Evolutionary conservation across 768 basidiomycete species (phyloP), one percentile per base, ranked within the genome.

Genomic region (Mycena alexandri): DNA sequence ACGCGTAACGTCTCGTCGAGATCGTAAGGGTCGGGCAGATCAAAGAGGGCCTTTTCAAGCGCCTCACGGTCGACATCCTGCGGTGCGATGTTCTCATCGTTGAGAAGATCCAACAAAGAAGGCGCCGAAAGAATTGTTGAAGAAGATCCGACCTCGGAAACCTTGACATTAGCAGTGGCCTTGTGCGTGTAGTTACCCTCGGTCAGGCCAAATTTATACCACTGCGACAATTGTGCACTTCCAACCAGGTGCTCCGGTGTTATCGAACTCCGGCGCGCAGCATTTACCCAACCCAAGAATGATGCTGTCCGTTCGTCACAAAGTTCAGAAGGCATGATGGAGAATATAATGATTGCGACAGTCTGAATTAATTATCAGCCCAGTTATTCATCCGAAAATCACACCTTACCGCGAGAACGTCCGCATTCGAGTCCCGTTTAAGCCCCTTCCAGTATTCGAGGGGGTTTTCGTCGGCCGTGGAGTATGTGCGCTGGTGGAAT

Each of bases 241-340:
- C n/a, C n/a, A n/a, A n/a, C n/a, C n/a, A n/a, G n/a, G n/a, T n/a
- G n/a, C n/a, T n/a, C n/a, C n/a, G n/a, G n/a, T n/a, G n/a, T n/a
- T n/a, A n/a, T n/a, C n/a, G n/a, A n/a, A n/a, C n/a, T n/a, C n/a
- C n/a, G n/a, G n/a, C n/a, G n/a, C n/a, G n/a, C n/a, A n/a, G n/a
- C n/a, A n/a, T n/a, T n/a, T n/a, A n/a, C n/a, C n/a, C 73, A 75
- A 2, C 75, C 75, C 5, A 78, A 50, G 19, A 69, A 52, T 0
- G 75, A 78, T 8, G 75, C 77, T 1, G 74, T 75, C 6, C 74
- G 67, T 47, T 78, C 75, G 51, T 77, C 75, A 59, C 75, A 77
- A 24, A 76, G 71, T 53, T 77, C 73, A 0, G 75, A 77, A 1
- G 76, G 77, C 21, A 74, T 71, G 22, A 78, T 76, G 2, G 73